Base-by-base conservation (phyloP, 352 stramenopile species). In the Phytopythium vexans region DNA sequence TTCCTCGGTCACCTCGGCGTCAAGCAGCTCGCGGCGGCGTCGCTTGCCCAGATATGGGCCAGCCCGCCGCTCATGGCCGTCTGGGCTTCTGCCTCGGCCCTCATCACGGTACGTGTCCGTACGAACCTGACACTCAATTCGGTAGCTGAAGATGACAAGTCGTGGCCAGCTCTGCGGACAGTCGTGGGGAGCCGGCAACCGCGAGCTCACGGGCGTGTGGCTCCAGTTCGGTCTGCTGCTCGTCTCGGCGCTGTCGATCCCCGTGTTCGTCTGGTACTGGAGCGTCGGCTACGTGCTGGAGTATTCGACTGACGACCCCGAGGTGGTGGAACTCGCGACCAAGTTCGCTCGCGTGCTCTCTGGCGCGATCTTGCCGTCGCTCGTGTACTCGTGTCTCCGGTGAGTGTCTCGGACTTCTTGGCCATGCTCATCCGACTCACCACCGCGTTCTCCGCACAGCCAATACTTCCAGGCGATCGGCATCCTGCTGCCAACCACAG, bases 1-100 rank as follows among this genome's bases (percentile, higher is more conserved):
- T 93, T 92, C 55, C 59, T 94, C 8, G 86, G 86, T 3, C 82
- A 94, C 53, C 56, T 93, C n/a, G 86, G 86, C 10, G 64, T 86
- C 12, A 68, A 82, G 35, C 65, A 89, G 46, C 67, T 94, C 9
- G 83, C 83, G 14, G 83, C 68, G 1, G 77, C 74, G 1, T 89
- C 86, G 9, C 64, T 94, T n/a, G 69, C 76, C 5, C 71, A 84
- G 41, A 62, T 91, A 5, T 91, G 81, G 81, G 89, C 76, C 9
- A 83, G 70, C 38, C 73, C 72, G 38, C 72, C 69, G 27, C 68
- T 89, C n/a, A 86, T 87, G 56, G 64, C 62, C 5, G 76, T 89
- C 5, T 89, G 74, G 77, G 67, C 74, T 0, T 85, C 70, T 9
- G 75, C 72, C 0, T 87, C 74, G 3, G 72, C 77, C 8, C 59